Evolutionary conservation across 1,284 basidiomycete species (phyloP), one percentile per base, ranked within the genome.

Genomic region (Cutaneotrichosporon cavernicola): DNA sequence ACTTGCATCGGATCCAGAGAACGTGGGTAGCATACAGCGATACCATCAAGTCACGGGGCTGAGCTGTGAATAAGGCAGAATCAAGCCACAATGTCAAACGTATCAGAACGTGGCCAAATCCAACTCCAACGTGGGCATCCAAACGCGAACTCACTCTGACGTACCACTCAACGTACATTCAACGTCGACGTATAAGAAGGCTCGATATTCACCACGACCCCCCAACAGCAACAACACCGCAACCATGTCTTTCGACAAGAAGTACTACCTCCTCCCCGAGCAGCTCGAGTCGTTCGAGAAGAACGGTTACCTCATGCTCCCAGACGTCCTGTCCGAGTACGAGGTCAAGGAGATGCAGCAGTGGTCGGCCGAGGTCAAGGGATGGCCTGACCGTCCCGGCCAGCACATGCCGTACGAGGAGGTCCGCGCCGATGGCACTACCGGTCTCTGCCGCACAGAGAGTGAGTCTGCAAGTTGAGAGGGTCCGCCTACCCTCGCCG

Each of bases 351-450:
- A 67, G 59, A 58, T 77, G 26, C 65, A 73, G 58, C 11, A 21
- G 10, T 76, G 75, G 75, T 65, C 72, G 5, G 63, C 63, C 43
- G 71, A 76, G 58, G 73, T 77, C 55, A 73, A 76, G 61, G 62
- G 38, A 30, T 74, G 70, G 72, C 74, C 74, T 14, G 64, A 72
- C 47, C 64, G 69, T n/a, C 56, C 58, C 4, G 72, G 72, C 2
- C 58, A 73, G 63, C 74, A 76, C 68, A 73, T 77, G 72, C 74
- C 70, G 5, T 77, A 77, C 59, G 69, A 72, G 55, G 76, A 77
- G 63, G 64, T 65, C 11, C 62, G 70, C 36, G 52, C 66, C 18
- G 72, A 74, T 56, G 75, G 74, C 8, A 69, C 59, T n/a, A 66
- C 60, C 5, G 72, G 71, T 0, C 65, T 76, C 8, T 77, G 76